These are phyloP conservation scores for Citrus medica DNA, from an alignment of 345 rosid species.

Conservation along the genomic window DNA sequence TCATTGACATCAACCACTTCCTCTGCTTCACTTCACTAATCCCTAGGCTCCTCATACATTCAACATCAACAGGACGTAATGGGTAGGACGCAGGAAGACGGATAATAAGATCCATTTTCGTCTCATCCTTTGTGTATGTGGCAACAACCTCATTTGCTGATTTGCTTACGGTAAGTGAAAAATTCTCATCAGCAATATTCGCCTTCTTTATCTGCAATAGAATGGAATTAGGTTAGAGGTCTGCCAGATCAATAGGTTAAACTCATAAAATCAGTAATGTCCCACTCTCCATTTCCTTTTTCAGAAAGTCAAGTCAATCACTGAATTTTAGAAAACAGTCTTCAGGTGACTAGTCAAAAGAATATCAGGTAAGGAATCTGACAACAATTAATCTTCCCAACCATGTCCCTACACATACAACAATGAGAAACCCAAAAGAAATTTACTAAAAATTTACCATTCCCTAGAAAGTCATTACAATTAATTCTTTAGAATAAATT, in stretches of 20 bases:
- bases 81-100: constrained; percentile 90
- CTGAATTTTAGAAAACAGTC: background rate
- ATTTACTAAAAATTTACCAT: background rate
- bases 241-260: background rate
- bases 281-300: background rate
- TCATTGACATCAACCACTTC: constrained; percentile 97
- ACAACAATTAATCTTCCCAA: background rate
- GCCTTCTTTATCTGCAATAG: constrained; percentile 83
- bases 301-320: background rate
- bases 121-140: constrained; percentile 91
- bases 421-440: background rate
- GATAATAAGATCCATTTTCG: constrained; percentile 90
- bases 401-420: background rate
- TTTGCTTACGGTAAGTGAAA: constrained; percentile 81
- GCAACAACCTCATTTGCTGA: constrained; percentile 95
- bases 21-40: constrained; percentile 91
- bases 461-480: background rate
- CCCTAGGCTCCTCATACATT: constrained; percentile 84
- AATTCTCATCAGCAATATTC: constrained; percentile 75
- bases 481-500: background rate
- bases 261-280: background rate
- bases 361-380: background rate
- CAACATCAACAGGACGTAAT: constrained; percentile 79
- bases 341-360: background rate
- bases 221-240: constrained; percentile 12